A percentile compares a stretch with the other conserved stretches of the same genome.
Evolutionary conservation across 2,329 filamentous ascomycete species (phyloP).

Genomic region (Hypoxylon sp.): DNA sequence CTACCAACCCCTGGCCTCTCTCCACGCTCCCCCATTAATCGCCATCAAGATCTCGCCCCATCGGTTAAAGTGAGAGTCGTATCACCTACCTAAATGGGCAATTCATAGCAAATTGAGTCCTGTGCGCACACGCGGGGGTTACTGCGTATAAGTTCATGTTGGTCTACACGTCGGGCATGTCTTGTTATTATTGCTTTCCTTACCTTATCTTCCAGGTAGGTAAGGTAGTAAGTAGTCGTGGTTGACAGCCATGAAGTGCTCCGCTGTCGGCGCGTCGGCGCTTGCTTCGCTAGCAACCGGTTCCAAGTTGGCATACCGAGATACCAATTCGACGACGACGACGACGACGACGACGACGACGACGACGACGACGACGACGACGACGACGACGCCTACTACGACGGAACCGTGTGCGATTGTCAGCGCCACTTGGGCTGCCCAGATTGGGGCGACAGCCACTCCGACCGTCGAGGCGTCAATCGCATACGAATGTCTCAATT

Average conservation of each 20-base stretch:
- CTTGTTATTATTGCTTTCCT: slow-evolving; percentile 9
- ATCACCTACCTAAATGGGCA: slow-evolving; percentile 41
- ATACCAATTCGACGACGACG: slow-evolving; percentile 30
- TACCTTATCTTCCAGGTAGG: slow-evolving; percentile 16
- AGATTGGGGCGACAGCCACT: slow-evolving; percentile 48
- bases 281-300: slow-evolving; percentile 29
- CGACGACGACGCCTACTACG: slow-evolving; percentile 34
- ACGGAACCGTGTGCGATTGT: slow-evolving; percentile 50
- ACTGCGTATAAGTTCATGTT: slow-evolving; percentile 28
- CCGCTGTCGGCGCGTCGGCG: slow-evolving; percentile 25
- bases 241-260: slow-evolving; percentile 41
- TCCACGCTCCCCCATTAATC: slow-evolving; percentile 19
- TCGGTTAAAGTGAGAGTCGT: slow-evolving; percentile 33
- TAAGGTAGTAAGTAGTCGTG: slow-evolving; percentile 20
- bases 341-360: too few species aligned
- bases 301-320: slow-evolving; percentile 15
- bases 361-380: slow-evolving; percentile 30
- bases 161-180: slow-evolving; percentile 16
- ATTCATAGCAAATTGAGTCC: slow-evolving; percentile 24
- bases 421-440: slow-evolving; percentile 49
- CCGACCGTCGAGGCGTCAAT: slow-evolving; percentile 54
- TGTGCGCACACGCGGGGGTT: slow-evolving; percentile 22
- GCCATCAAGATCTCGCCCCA: slow-evolving; percentile 32
- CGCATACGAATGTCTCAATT: slow-evolving; percentile 57
- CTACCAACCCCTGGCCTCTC: slow-evolving; percentile 25